Percentiles rank a stretch among this genome's conserved stretches.
Evolutionary conservation across 345 rosid genomes (phyloP).

Genomic region (Gossypium stocksii): DNA sequence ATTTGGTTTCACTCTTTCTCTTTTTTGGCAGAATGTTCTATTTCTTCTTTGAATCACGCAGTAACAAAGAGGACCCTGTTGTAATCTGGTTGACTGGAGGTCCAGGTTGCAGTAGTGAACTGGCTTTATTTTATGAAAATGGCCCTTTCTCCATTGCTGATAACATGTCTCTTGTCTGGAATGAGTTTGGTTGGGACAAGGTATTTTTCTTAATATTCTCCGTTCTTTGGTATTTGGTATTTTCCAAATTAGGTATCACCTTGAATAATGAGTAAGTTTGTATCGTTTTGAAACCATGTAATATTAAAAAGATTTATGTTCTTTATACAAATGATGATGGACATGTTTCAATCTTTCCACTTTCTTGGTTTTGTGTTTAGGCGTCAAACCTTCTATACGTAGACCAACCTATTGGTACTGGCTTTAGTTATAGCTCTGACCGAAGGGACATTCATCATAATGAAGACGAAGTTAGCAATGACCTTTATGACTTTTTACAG

Average conservation of each 20-base stretch:
- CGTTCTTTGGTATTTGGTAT: background rate
- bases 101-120: constrained; percentile 96
- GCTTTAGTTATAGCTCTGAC: constrained; percentile 91
- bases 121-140: constrained; percentile 97
- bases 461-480: constrained; percentile 85
- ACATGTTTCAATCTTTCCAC: background rate
- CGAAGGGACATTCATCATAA: constrained; percentile 77
- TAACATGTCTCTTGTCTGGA: constrained; percentile 92
- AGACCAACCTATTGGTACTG: constrained; percentile 98
- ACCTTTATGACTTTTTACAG: constrained; percentile 95
- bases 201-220: constrained; percentile 28
- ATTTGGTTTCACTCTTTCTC: constrained; percentile 18
- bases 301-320: background rate
- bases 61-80: constrained; percentile 66
- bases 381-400: constrained; percentile 88
- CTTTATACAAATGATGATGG: background rate
- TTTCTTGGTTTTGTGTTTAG: constrained; percentile 31
- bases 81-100: constrained; percentile 99
- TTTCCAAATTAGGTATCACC: background rate
- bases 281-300: background rate
- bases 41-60: constrained; percentile 97
- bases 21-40: constrained; percentile 70
- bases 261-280: background rate
- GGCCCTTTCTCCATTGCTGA: constrained; percentile 78
- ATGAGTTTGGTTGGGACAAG: constrained; percentile 87